Base-by-base conservation (phyloP, 768 basidiomycete species). In the Omphalotus guepiniiformis region DNA sequence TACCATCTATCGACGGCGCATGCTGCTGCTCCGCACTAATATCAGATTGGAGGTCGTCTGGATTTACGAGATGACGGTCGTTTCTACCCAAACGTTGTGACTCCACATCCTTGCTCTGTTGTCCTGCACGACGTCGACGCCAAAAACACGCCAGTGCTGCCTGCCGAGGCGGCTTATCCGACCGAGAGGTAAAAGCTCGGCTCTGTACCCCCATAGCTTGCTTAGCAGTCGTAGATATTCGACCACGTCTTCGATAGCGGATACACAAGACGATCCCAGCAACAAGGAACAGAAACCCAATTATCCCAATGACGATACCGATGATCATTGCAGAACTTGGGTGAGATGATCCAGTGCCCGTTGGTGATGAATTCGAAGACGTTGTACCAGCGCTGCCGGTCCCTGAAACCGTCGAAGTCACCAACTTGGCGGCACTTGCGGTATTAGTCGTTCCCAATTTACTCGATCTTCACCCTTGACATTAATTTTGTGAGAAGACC, bases 221-320 rank as follows among this genome's bases (percentile, higher is more conserved):
- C n/a, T 12, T 6, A 23, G 39, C 28, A n/a, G n/a, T n/a, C 9
- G 38, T 4, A 13, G 18, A 12, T 7, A 28, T 47, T 4, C 26
- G 35, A n/a, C 46, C 37, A 26, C 46, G 46, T 15, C 34, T 38
- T 15, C 46, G 46, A 30, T 47, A 47, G 21, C 46, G 46, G 15
- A 39, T 15, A 32, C 8, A 47, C 9, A 47, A 36, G 16, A 47
- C 37, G 21, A 28, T 23, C 21, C 18, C 37, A 15, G 19, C 38
- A 11, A 47, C 6, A 19, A 47, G 6, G n/a, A 47, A 47, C n/a
- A 29, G 6, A 32, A 47, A 6, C 22, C 7, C 38, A 6, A 47
- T 28, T 13, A 5, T n/a, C 11, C 46, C 46, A n/a, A 29, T 21
- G 23, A 47, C 23, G 6, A 13, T 27, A 15, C 46, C 46, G 29